These are phyloP conservation scores for Dioscorea dumetorum DNA, from an alignment of 106 monocot species.

Conservation along the genomic window DNA sequence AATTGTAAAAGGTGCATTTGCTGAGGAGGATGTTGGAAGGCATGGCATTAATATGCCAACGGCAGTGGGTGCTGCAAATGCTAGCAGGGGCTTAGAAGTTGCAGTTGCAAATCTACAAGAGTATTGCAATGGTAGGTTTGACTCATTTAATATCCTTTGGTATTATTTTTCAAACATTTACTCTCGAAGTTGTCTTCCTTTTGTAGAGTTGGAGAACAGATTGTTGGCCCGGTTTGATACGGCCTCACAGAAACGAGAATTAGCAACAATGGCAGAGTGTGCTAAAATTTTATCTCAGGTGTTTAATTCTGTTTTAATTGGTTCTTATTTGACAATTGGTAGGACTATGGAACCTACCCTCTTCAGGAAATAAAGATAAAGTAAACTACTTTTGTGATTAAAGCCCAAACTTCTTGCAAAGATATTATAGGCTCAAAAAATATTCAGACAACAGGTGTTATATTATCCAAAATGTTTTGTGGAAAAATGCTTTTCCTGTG, in stretches of 20 bases:
- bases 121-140: constrained; percentile 87
- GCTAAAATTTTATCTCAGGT: constrained; percentile 99
- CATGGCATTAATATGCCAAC: constrained; percentile 59
- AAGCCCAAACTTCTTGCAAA: no score
- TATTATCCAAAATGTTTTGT: no score
- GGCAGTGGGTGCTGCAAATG: constrained; percentile 62
- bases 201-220: constrained; percentile 94
- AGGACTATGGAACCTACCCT: no score
- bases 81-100: constrained; percentile 96
- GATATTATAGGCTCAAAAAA: no score
- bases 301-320: no score
- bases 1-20: constrained; percentile 68
- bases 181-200: constrained; percentile 2
- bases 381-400: no score
- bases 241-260: constrained; percentile 83
- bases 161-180: neutral
- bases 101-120: constrained; percentile 99
- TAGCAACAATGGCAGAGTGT: constrained; percentile 97
- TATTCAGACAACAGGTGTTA: no score
- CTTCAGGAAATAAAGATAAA: no score
- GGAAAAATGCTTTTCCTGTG: no score
- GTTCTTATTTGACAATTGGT: no score
- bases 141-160: neutral
- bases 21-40: constrained; percentile 92
- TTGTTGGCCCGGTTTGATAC: constrained; percentile 85